Evolutionary conservation across 768 basidiomycete genomes (phyloP), one percentile per base, ranked within the genome.

Genomic region (Suillus variegatus): DNA sequence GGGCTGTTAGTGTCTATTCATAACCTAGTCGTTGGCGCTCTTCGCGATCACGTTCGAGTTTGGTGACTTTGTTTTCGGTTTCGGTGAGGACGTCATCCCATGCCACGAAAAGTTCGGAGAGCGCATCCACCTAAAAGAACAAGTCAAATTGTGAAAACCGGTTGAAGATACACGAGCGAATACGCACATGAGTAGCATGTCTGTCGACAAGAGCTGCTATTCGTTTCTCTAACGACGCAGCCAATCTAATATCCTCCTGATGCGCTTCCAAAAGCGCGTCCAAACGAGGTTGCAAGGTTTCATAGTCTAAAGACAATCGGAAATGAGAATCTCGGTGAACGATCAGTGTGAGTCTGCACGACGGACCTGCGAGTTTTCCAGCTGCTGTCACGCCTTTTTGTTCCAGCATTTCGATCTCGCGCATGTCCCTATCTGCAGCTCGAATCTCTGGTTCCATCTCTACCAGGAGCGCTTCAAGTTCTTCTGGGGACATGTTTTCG

Each of bases 371-470:
- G 2, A 94, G 84, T 67, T 87, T 90, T 5, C 93, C 92, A 0
- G 92, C 89, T 7, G 85, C 85, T 5, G 87, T 82, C 10, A 92
- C 87, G 41, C 91, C 91, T 67, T 86, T 90, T 71, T 84, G 83
- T 69, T 91, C 88, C 55, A 94, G 76, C 16, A 81, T 75, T 64
- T 88, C 88, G 40, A 95, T 91, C 72, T 94, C 93, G 44, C 84
- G 85, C 83, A 94, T 85, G 69, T 93, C 92, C 9, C 90, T 85
- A 69, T 94, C 93, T 12, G 92, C 93, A 40, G 87, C 85, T 38
- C 93, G 91, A 60, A 94, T 87, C 61, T 95, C 93, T 5, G 87
- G 85, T 68, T 94, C 93, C 88, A 94, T 91, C 71, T 95, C 93
- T 0, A 82, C 76, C 12, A 94, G 76, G 63, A 91, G 82, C 0